Evolutionary conservation across 306 rosid genomes (phyloP).

Genomic region (Rosa chinensis): DNA sequence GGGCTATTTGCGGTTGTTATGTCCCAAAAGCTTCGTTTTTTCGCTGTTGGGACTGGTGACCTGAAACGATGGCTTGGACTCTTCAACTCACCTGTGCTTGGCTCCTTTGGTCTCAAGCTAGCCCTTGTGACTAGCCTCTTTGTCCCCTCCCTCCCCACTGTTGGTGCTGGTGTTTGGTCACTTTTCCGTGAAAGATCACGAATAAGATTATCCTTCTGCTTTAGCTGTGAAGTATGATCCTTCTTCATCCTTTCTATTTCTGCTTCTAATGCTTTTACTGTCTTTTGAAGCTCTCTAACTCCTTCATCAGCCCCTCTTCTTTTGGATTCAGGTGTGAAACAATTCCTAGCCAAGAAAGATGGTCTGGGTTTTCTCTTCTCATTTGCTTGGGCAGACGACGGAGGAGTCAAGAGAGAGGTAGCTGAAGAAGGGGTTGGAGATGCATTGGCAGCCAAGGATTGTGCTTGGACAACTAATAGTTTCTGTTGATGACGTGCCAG

Average conservation of each 20-base stretch:
- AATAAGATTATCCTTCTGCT: slow-evolving; percentile 75
- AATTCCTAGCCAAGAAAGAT: slow-evolving; percentile 63
- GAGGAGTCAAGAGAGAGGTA: slow-evolving; percentile 65
- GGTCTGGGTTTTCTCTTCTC: slow-evolving; percentile 61
- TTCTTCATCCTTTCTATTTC: slow-evolving; percentile 76
- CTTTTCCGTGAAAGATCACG: slow-evolving; percentile 51
- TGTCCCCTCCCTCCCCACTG: slow-evolving; percentile 21
- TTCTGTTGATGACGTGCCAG: slow-evolving; percentile 80
- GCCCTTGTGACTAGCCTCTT: slow-evolving; percentile 57
- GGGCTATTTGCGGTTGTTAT: slow-evolving; percentile 84
- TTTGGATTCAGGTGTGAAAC: slow-evolving; percentile 82
- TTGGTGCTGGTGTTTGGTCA: slow-evolving; percentile 43
- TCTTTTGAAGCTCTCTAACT: slow-evolving; percentile 54
- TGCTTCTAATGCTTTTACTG: slow-evolving; percentile 62
- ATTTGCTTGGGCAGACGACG: slow-evolving; percentile 55
- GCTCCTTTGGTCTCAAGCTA: slow-evolving; percentile 58
- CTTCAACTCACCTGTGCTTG: slow-evolving; percentile 62
- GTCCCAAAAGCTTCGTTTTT: slow-evolving; percentile 97
- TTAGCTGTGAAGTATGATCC: slow-evolving; percentile 62
- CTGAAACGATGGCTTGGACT: slow-evolving; percentile 74
- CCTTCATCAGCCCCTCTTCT: slow-evolving; percentile 62
- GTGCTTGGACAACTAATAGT: slow-evolving; percentile 64
- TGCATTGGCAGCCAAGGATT: slow-evolving; percentile 66
- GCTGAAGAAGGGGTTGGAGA: slow-evolving; percentile 80
- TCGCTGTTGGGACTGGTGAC: slow-evolving; percentile 77